Base-by-base conservation (phyloP, 2,329 filamentous ascomycete genomes). In the Cladophialophora exuberans region DNA sequence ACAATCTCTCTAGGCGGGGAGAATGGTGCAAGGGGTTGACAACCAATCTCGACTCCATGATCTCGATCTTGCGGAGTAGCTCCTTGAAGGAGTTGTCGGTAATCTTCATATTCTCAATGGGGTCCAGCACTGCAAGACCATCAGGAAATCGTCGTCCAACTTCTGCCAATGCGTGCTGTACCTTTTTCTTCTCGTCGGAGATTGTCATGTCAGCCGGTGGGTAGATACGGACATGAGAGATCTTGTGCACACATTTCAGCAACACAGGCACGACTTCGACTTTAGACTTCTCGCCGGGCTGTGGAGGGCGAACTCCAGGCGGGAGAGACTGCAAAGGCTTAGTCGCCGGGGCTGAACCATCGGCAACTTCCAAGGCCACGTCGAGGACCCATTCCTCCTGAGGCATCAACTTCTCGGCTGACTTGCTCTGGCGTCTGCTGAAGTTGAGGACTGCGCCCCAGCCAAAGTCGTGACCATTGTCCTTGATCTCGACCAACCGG, bases 61-160 rank as follows among this genome's bases (percentile, higher is more conserved):
- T 89, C 73, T 99, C 94, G 58, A 99, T 97, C 83, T 97, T 97
- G 73, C 84, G 75, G 10, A 97, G 82, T 3, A 97, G 83, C 70
- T 91, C 90, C 79, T 95, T 97, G 77, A 99, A 97, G 0, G 85
- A 86, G 1, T 96, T 91, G 66, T 97, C 94, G 3, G 81, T 87
- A 66, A 99, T 97, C 23, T 85, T 83, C 94, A 99, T 97, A 68
- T 97, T 92, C 71, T 97, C 92, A 33, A 99, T 87, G 0, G 94
- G 94, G 66, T 99, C 94, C 15, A 99, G 76, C 5, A 92, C 80
- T 2, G 94, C 88, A 53, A 99, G 77, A 2, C 94, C 94, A 67
- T 99, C 94, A 0, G 92, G 91, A 75, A 99, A 97, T 22, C 94
- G 86, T 63, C 85, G 85, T 72, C 89, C 83, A 13, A 96, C 86